Evolutionary conservation across 305 asterid species (phyloP).

Genomic region (Fraxinus floribunda): DNA sequence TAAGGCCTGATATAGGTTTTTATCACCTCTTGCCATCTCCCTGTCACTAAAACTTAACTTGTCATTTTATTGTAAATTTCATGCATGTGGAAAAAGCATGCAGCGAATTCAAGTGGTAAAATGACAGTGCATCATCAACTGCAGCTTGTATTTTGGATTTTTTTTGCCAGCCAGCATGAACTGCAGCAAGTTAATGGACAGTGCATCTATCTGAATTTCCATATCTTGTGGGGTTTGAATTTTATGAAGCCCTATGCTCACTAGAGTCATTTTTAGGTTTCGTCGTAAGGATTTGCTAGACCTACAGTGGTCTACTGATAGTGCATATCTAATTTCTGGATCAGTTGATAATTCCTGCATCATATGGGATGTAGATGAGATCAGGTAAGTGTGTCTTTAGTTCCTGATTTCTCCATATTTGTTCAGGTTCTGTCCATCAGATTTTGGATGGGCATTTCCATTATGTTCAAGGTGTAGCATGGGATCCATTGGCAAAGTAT

Average conservation of each 20-base stretch:
- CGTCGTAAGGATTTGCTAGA: conserved; percentile 96
- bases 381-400: not conserved
- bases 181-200: not conserved
- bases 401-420: conserved; percentile 18
- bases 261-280: conserved; percentile 51
- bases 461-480: conserved; percentile 96
- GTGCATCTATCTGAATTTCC: not conserved
- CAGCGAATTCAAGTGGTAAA: not conserved
- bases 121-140: not conserved
- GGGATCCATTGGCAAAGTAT: conserved; percentile 88
- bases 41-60: not conserved
- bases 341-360: conserved; percentile 96
- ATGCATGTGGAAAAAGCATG: not conserved
- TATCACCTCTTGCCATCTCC: not conserved
- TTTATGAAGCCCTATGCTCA: conserved; percentile 9
- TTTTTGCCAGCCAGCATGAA: not conserved
- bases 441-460: conserved; percentile 85
- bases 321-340: conserved; percentile 77
- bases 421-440: conserved; percentile 79
- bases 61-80: not conserved
- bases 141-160: not conserved
- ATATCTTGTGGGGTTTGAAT: not conserved
- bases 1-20: not conserved
- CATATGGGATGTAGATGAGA: conserved; percentile 61
- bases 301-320: conserved; percentile 84